Percentiles rank a stretch among this genome's conserved stretches.
These are phyloP conservation scores for Bipolaris cookei DNA, from an alignment of 2,329 filamentous ascomycete genomes.

Conservation along the genomic window DNA sequence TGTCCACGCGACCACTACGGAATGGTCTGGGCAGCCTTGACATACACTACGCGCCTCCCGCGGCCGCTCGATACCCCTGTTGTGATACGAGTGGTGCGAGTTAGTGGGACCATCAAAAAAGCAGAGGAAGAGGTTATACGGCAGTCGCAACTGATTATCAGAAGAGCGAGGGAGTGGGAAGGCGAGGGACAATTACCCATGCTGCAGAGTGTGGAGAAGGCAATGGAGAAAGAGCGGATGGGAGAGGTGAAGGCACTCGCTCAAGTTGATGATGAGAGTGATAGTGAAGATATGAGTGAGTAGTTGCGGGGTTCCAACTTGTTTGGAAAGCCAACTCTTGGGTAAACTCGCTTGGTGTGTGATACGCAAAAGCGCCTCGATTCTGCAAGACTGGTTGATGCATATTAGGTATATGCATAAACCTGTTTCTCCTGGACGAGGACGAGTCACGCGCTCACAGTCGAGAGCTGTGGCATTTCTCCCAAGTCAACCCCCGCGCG, in stretches of 20 bases:
- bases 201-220: constrained; percentile 32
- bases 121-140: constrained; percentile 88
- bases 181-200: constrained; percentile 15
- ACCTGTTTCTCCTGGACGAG: not conserved
- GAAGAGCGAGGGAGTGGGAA: constrained; percentile 64
- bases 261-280: constrained; percentile 21
- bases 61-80: constrained; percentile 67
- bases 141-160: constrained; percentile 73
- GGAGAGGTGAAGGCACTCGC: constrained; percentile 25
- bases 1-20: constrained; percentile 83
- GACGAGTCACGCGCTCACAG: not conserved
- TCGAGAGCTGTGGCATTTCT: not conserved
- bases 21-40: constrained; percentile 87
- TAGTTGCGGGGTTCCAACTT: not conserved
- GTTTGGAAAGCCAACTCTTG: not conserved
- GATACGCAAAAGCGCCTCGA: not conserved
- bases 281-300: constrained; percentile 34
- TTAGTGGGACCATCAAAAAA: constrained; percentile 92
- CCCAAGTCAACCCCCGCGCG: not conserved
- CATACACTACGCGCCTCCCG: constrained; percentile 75
- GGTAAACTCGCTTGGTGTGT: not conserved
- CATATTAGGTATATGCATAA: no score
- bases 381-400: not conserved
- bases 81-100: constrained; percentile 81
- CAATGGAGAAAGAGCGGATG: constrained; percentile 30